Evolutionary conservation across 2,329 filamentous ascomycete species (phyloP), one percentile per base, ranked within the genome.

Genomic region (Akanthomyces uredinophilus): DNA sequence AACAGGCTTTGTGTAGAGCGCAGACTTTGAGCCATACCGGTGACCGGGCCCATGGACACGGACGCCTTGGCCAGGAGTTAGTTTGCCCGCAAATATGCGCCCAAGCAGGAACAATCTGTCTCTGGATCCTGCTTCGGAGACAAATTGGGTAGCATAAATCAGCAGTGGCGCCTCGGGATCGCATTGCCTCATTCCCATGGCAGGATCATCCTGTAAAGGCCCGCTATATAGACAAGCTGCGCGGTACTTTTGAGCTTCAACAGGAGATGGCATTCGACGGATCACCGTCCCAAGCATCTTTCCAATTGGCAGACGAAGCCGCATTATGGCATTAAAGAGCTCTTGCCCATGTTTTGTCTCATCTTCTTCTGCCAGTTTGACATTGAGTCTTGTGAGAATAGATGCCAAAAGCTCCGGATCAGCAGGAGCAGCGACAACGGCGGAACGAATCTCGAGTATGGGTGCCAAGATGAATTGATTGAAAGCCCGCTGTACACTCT

Each of bases 81-180:
- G 94, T 77, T 92, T 97, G 90, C 95, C 95, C 72, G 95, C 84
- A 87, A 98, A 99, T 83, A 99, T 94, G 96, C 95, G 95, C 83
- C 95, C 95, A 83, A 99, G 99, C 29, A 52, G 16, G 24, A 37
- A 52, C 35, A 35, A 20, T 52, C 14, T 37, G 3, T 52, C 22
- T 29, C 16, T 29, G 89, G 97, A 97, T 78, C 98, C 95, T 73
- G 92, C 96, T 71, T 95, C 98, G 74, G 95, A 95, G 75, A 99
- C 94, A 95, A 99, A 98, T 91, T 99, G 99, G 80, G 95, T 98
- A 79, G 99, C 92, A 90, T 99, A 99, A 71, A 98, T 86, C 95
- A 99, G 98, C 81, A 99, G 94, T 74, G 93, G 91, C 78, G 86
- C 95, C 85, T 96, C 96, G 80, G 94, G 86, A 79, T 98, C 91